Evolutionary conservation across 805 yeast genomes (phyloP).

Genomic region (Starmerella vaccinii): DNA sequence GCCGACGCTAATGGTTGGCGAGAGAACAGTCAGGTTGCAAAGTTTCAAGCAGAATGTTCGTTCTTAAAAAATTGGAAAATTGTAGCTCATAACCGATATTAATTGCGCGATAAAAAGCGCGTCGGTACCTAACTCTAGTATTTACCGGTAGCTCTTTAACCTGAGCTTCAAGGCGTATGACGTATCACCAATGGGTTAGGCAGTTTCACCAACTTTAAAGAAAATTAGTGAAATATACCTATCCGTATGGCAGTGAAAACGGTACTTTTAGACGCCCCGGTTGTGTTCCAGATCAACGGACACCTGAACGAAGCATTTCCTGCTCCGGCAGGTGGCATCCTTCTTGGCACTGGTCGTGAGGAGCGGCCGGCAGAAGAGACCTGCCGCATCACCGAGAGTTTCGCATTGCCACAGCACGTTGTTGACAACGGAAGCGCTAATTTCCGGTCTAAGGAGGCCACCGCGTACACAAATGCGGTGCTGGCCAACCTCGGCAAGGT

Average conservation of each 20-base stretch:
- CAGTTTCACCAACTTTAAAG: neutral
- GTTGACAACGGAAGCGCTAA: constrained; percentile 54
- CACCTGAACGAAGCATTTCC: constrained; percentile 26
- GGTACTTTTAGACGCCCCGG: constrained; percentile 24
- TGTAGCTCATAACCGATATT: too few relatives aligned
- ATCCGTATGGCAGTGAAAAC: constrained; percentile 11
- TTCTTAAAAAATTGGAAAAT: too few relatives aligned
- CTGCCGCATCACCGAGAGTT: constrained; percentile 34
- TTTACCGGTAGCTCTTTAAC: too few relatives aligned
- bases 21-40: too few relatives aligned
- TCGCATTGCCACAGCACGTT: constrained; percentile 49
- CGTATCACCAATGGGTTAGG: neutral
- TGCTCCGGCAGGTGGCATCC: constrained; percentile 25
- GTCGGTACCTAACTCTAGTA: too few relatives aligned
- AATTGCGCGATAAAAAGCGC: too few relatives aligned
- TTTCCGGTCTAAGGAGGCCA: constrained; percentile 51
- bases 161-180: neutral
- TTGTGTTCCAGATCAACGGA: constrained; percentile 24
- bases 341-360: constrained; percentile 23
- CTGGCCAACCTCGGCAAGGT: constrained; percentile 50
- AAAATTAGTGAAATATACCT: constrained; percentile 1
- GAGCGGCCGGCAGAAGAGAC: constrained; percentile 13
- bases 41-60: too few relatives aligned
- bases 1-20: too few relatives aligned
- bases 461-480: constrained; percentile 58